Evolutionary conservation across 768 basidiomycete genomes (phyloP).

Genomic region (Boletales sp.): DNA sequence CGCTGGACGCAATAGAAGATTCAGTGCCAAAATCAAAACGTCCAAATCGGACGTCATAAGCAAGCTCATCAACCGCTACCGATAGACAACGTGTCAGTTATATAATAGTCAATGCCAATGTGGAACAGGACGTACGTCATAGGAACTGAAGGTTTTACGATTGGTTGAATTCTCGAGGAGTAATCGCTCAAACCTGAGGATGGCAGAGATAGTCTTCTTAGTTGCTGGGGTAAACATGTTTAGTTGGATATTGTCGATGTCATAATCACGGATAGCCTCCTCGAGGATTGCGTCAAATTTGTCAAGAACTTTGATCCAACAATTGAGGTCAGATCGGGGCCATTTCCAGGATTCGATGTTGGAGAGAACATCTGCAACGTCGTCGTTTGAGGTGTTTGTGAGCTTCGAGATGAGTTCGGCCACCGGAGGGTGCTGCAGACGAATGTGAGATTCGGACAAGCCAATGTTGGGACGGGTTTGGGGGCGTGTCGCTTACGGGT

Average conservation of each 20-base stretch:
- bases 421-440: slow-evolving; percentile 69
- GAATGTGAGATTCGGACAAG: slow-evolving; percentile 8
- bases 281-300: slow-evolving; percentile 90
- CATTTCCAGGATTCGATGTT: slow-evolving; percentile 84
- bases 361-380: slow-evolving; percentile 64
- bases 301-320: slow-evolving; percentile 95
- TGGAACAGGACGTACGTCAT: slow-evolving; percentile 70
- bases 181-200: slow-evolving; percentile 85
- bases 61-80: slow-evolving; percentile 84
- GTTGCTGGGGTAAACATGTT: slow-evolving; percentile 72
- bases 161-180: slow-evolving; percentile 97
- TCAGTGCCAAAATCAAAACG: slow-evolving; percentile 76
- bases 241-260: slow-evolving; percentile 79
- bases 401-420: slow-evolving; percentile 76
- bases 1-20: slow-evolving; percentile 85
- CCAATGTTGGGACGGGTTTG: not conserved
- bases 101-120: not conserved
- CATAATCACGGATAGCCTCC: slow-evolving; percentile 77
- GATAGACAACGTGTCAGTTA: slow-evolving; percentile 4
- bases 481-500: slow-evolving; percentile 52
- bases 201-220: slow-evolving; percentile 73
- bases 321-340: slow-evolving; percentile 94
- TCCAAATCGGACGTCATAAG: slow-evolving; percentile 88
- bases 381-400: slow-evolving; percentile 60
- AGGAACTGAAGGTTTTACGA: slow-evolving; percentile 92